Conservation (phyloP, 495 filamentous ascomycete species). For the Hypoxylon fuscum region DNA sequence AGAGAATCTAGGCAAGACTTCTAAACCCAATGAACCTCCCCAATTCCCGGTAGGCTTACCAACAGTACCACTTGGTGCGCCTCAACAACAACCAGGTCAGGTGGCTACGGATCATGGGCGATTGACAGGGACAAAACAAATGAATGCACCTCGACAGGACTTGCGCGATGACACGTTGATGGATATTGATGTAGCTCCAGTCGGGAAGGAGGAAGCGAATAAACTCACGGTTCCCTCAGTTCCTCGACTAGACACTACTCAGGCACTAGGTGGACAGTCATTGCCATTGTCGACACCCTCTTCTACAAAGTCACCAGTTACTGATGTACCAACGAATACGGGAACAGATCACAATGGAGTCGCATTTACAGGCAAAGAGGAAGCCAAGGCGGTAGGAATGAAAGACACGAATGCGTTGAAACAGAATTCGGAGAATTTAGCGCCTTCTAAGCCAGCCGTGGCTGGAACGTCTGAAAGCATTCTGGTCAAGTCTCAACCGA, state of each 20-base stretch:
- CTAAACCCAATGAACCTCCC: slow-evolving; percentile 5
- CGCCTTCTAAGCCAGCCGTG: slow-evolving; percentile 8
- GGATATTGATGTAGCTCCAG: slow-evolving; percentile 34
- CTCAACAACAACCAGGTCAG: slow-evolving; percentile 6
- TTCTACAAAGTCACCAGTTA: slow-evolving; percentile 53
- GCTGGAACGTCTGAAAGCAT: slow-evolving; percentile 34
- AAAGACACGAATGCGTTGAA: slow-evolving; percentile 25
- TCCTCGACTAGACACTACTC: slow-evolving; percentile 10
- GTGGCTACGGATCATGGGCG: slow-evolving; percentile 12
- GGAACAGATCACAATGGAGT: slow-evolving; percentile 63
- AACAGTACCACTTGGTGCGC: neutral
- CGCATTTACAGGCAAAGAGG: slow-evolving; percentile 48
- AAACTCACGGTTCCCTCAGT: slow-evolving; percentile 4
- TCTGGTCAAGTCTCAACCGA: slow-evolving; percentile 51
- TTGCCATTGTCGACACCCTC: slow-evolving; percentile 50
- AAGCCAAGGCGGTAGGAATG: slow-evolving; percentile 41
- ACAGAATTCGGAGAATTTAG: slow-evolving; percentile 23
- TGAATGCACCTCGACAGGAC: slow-evolving; percentile 24
- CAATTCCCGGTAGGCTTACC: slow-evolving; percentile 2
- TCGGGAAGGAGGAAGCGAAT: slow-evolving; percentile 22
- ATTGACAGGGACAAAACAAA: neutral
- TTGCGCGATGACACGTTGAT: slow-evolving; percentile 34
- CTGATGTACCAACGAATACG: slow-evolving; percentile 58
- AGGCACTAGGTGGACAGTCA: slow-evolving; percentile 20
- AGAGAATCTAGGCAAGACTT: slow-evolving; percentile 1